Percentiles rank a stretch among this genome's conserved stretches.
Conservation (phyloP, 352 stramenopile species). For the Pythium aristosporum region DNA sequence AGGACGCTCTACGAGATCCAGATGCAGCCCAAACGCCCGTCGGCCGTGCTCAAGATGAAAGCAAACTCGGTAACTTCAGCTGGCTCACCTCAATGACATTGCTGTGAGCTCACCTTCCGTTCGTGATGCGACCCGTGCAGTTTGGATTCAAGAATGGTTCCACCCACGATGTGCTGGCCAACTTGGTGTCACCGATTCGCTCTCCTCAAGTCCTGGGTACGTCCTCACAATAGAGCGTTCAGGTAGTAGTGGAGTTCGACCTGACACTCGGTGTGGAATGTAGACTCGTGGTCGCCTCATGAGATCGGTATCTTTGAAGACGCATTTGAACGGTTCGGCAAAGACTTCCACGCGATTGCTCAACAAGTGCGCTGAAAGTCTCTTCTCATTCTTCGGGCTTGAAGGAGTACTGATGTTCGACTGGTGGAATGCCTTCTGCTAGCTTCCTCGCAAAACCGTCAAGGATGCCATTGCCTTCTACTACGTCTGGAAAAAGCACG, state of each 20-base stretch:
- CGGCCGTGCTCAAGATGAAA: conserved; percentile 76
- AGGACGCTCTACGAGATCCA: conserved; percentile 73
- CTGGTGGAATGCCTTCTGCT: background rate
- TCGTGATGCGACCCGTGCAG: conserved; percentile 25
- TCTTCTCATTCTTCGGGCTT: background rate
- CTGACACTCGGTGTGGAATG: background rate
- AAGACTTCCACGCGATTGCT: conserved; percentile 77
- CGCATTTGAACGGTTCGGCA: conserved; percentile 67
- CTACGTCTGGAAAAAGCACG: conserved; percentile 87
- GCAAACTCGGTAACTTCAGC: conserved; percentile 39
- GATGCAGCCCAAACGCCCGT: conserved; percentile 68
- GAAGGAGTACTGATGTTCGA: background rate
- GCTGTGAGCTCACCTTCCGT: background rate
- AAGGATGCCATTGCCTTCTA: conserved; percentile 79
- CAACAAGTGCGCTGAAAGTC: conserved; percentile 39
- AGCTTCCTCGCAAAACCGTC: conserved; percentile 65
- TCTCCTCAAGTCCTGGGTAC: conserved; percentile 68
- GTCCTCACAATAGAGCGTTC: background rate
- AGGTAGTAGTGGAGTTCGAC: background rate
- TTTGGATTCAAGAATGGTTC: conserved; percentile 66
- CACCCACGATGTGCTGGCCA: conserved; percentile 66
- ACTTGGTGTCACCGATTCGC: conserved; percentile 66
- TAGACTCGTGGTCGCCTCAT: conserved; percentile 74
- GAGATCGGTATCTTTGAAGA: conserved; percentile 83
- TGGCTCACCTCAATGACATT: background rate